A percentile compares a stretch with the other conserved stretches of the same genome.
These are phyloP conservation scores for Mycena galopus DNA, from an alignment of 768 basidiomycete species.

Conservation along the genomic window DNA sequence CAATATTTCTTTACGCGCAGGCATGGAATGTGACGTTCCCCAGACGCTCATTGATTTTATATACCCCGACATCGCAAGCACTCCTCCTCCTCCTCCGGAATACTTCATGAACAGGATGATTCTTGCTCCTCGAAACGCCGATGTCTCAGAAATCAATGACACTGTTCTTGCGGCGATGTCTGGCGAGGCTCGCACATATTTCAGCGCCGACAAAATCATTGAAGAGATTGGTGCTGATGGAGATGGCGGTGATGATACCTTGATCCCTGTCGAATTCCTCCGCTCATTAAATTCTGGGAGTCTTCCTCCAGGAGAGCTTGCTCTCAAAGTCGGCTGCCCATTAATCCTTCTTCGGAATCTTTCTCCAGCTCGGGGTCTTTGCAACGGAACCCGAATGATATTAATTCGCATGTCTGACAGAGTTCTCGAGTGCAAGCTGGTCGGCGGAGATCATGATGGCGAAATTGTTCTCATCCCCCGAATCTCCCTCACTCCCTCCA, in stretches of 20 bases:
- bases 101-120: constrained; percentile 48
- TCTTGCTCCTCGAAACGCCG: constrained; percentile 44
- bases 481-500: not conserved
- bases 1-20: constrained; percentile 39
- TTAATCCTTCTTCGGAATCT: constrained; percentile 16
- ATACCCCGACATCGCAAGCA: constrained; percentile 17
- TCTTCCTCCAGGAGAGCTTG: constrained; percentile 6
- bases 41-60: constrained; percentile 21
- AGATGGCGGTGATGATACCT: no score
- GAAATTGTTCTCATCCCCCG: not conserved
- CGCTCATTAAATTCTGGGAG: no score
- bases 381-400: constrained; percentile 1
- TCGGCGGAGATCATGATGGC: not conserved
- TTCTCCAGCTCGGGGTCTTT: not conserved
- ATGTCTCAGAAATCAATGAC: constrained; percentile 32
- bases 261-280: no score
- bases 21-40: constrained; percentile 42
- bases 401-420: not conserved
- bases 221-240: no score
- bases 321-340: constrained; percentile 11
- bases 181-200: not conserved
- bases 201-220: no score
- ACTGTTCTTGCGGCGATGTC: constrained; percentile 36
- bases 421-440: not conserved
- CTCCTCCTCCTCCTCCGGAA: constrained; percentile 26